phyloP scores from a whole-genome alignment of 805 yeast genomes.

The Saccharomycopsis sp. region DNA sequence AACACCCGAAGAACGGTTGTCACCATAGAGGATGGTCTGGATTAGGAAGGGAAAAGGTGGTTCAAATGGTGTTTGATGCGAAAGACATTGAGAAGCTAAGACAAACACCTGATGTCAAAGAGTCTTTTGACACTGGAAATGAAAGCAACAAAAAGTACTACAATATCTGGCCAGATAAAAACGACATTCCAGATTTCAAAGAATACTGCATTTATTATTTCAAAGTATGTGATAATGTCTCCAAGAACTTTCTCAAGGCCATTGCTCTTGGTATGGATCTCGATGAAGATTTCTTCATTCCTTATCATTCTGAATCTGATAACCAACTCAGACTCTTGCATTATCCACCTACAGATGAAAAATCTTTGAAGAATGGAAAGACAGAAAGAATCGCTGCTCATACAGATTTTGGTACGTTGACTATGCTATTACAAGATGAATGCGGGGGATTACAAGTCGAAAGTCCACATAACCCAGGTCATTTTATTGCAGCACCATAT shows the following conservation, averaged over 20 bases:
- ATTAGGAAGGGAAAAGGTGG: constrained; percentile 27
- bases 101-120: constrained; percentile 26
- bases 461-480: constrained; percentile 21
- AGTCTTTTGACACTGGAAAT: constrained; percentile 27
- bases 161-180: constrained; percentile 27
- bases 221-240: constrained; percentile 17
- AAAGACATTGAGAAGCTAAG: constrained; percentile 22
- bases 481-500: constrained; percentile 23
- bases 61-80: constrained; percentile 26
- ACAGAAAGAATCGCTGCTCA: constrained; percentile 28
- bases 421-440: constrained; percentile 25
- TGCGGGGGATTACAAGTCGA: constrained; percentile 27
- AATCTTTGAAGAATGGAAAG: constrained; percentile 21
- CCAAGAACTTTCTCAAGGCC: constrained; percentile 23
- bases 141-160: constrained; percentile 18
- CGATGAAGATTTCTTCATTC: constrained; percentile 23
- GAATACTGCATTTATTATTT: constrained; percentile 24
- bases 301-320: constrained; percentile 24
- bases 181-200: constrained; percentile 25
- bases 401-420: constrained; percentile 27
- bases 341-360: constrained; percentile 25
- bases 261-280: constrained; percentile 25
- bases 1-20: constrained; percentile 25
- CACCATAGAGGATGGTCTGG: constrained; percentile 28
- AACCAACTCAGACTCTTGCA: constrained; percentile 25